Percentiles rank a stretch among this genome's conserved stretches.
Conservation (phyloP, 306 rosid genomes). For the Cicer cuneatum region DNA sequence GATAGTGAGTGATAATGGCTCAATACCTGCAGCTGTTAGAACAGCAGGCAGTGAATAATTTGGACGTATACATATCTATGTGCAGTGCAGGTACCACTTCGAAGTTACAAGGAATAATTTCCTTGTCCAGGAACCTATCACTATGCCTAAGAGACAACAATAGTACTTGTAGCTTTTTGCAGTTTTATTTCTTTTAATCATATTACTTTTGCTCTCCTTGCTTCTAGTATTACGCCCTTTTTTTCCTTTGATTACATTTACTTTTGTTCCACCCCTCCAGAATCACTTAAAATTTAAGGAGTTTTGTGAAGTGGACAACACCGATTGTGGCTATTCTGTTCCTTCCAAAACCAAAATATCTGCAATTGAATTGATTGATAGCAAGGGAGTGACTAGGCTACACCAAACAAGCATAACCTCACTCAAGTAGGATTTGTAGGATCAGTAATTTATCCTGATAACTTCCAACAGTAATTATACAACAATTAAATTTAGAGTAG, state of each 20-base stretch:
- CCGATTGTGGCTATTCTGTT: neutral
- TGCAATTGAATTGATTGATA: neutral
- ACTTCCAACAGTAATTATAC: neutral
- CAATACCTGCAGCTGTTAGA: neutral
- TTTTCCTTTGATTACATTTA: neutral
- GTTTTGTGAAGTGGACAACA: neutral
- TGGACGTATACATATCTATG: neutral
- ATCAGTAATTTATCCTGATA: neutral
- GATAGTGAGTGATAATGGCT: neutral
- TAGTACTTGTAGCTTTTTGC: neutral
- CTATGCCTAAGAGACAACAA: neutral
- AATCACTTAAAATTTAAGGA: neutral
- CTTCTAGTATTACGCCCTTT: neutral
- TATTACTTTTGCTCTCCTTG: neutral
- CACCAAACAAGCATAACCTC: neutral
- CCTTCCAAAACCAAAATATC: neutral
- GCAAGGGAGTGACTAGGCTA: neutral
- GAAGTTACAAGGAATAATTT: neutral
- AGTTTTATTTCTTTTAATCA: neutral
- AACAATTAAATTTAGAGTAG: neutral
- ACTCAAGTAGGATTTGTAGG: neutral
- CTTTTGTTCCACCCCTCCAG: neutral
- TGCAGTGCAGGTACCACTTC: neutral
- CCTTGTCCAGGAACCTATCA: neutral
- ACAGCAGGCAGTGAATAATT: neutral